These are phyloP conservation scores for Forsythia viridissima DNA, from an alignment of 257 asterid species.

Conservation along the genomic window DNA sequence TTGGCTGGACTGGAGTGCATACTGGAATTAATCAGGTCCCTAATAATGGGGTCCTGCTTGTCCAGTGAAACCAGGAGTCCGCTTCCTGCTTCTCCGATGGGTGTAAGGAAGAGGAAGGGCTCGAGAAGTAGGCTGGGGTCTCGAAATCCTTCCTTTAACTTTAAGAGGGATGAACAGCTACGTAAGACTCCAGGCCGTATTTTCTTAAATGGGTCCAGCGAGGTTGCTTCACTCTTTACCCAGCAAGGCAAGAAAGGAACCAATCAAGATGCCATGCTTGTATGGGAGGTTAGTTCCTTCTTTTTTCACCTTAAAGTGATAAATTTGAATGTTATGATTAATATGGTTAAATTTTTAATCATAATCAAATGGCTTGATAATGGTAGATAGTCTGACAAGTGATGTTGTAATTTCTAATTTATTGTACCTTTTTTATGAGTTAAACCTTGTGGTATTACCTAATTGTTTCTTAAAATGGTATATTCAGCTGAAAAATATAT, in stretches of 20 bases:
- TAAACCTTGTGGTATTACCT: neutral
- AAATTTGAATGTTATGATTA: neutral
- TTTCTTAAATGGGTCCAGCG: slow-evolving; percentile 84
- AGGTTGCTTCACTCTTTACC: slow-evolving; percentile 69
- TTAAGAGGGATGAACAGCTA: slow-evolving; percentile 62
- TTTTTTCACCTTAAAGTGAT: slow-evolving; percentile 13
- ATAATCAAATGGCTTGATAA: neutral
- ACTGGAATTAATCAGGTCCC: slow-evolving; percentile 83
- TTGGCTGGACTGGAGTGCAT: slow-evolving; percentile 89
- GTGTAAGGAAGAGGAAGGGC: slow-evolving; percentile 48
- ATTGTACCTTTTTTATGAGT: neutral
- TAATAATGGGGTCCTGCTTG: slow-evolving; percentile 96
- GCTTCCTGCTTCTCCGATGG: slow-evolving; percentile 62
- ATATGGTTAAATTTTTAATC: neutral
- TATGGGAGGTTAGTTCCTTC: slow-evolving; percentile 82
- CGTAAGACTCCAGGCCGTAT: slow-evolving; percentile 75
- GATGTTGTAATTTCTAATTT: neutral
- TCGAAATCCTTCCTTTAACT: slow-evolving; percentile 68
- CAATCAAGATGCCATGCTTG: slow-evolving; percentile 96
- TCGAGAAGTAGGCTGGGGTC: slow-evolving; percentile 48
- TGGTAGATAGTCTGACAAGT: neutral
- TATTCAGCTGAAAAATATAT: neutral
- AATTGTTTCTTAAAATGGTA: neutral
- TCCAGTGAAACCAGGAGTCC: slow-evolving; percentile 86
- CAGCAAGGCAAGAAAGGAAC: slow-evolving; percentile 96